Conservation (phyloP, 2,329 filamentous ascomycete species). For the Penicillium sp. region DNA sequence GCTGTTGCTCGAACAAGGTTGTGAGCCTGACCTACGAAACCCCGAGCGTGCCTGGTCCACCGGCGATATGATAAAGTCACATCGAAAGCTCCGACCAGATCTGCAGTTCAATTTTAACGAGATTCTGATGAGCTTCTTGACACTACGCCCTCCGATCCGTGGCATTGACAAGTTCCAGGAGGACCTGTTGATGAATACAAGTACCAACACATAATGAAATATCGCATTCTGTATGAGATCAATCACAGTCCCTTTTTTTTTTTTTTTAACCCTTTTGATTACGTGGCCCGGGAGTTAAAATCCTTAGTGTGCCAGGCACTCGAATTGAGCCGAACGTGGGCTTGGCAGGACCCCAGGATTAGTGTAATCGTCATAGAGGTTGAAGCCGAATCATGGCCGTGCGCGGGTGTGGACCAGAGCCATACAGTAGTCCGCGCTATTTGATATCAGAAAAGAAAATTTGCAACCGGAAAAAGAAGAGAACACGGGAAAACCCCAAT, state of each 20-base stretch:
- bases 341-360: conserved; percentile 19
- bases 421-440: not conserved
- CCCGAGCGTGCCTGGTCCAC: conserved; percentile 39
- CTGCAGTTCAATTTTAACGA: conserved; percentile 43
- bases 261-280: not conserved
- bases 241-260: not conserved
- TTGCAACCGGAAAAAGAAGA: not conserved
- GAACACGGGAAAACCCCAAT: not conserved
- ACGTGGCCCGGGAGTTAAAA: not conserved
- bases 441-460: not conserved
- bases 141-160: conserved; percentile 32
- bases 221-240: not conserved
- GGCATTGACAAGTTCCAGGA: conserved; percentile 36
- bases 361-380: conserved; percentile 22
- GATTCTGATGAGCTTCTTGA: conserved; percentile 38
- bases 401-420: not conserved
- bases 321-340: not conserved
- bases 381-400: conserved; percentile 3
- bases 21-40: conserved; percentile 36
- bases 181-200: conserved; percentile 20
- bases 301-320: not conserved
- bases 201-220: not conserved
- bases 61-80: conserved; percentile 35
- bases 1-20: conserved; percentile 40
- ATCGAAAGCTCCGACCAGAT: conserved; percentile 36